Evolutionary conservation across 2,329 filamentous ascomycete genomes (phyloP).

Genomic region (Intubia oerlemansii): DNA sequence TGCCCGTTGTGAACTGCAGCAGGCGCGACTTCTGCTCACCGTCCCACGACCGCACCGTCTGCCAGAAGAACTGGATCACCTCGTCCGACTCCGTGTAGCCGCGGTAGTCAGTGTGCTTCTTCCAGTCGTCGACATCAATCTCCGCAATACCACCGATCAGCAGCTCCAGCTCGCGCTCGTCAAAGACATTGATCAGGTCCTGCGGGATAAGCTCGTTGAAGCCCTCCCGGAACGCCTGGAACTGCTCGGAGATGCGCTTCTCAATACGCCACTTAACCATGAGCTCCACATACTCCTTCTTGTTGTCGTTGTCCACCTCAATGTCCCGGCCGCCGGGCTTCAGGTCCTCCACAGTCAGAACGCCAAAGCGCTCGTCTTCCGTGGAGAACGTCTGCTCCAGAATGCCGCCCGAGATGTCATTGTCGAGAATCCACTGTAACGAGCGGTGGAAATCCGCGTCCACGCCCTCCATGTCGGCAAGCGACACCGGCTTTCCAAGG

Average conservation of each 20-base stretch:
- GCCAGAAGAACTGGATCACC: slow-evolving; percentile 98
- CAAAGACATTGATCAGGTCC: slow-evolving; percentile 94
- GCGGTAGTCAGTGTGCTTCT: slow-evolving; percentile 98
- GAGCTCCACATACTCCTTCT: slow-evolving; percentile 94
- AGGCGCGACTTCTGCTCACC: slow-evolving; percentile 94
- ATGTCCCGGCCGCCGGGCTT: slow-evolving; percentile 82
- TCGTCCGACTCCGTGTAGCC: slow-evolving; percentile 96
- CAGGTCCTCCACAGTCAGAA: slow-evolving; percentile 81
- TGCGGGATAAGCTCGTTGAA: slow-evolving; percentile 96
- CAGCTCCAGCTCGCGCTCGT: slow-evolving; percentile 89
- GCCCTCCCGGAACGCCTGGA: slow-evolving; percentile 90
- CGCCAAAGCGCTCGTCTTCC: slow-evolving; percentile 92
- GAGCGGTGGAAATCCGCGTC: slow-evolving; percentile 96
- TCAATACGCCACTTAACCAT: slow-evolving; percentile 99
- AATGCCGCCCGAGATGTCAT: slow-evolving; percentile 81
- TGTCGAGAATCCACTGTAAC: slow-evolving; percentile 92
- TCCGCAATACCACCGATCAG: slow-evolving; percentile 98
- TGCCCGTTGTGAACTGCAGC: slow-evolving; percentile 92
- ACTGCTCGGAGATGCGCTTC: slow-evolving; percentile 95
- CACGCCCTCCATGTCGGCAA: slow-evolving; percentile 97
- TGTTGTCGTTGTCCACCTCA: slow-evolving; percentile 95
- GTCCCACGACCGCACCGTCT: slow-evolving; percentile 90
- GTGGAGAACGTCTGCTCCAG: slow-evolving; percentile 92
- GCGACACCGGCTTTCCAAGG: slow-evolving; percentile 70
- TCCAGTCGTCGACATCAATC: slow-evolving; percentile 99